phyloP scores from a whole-genome alignment of 1,139 yeast genomes.

The Candida glucosophila region DNA sequence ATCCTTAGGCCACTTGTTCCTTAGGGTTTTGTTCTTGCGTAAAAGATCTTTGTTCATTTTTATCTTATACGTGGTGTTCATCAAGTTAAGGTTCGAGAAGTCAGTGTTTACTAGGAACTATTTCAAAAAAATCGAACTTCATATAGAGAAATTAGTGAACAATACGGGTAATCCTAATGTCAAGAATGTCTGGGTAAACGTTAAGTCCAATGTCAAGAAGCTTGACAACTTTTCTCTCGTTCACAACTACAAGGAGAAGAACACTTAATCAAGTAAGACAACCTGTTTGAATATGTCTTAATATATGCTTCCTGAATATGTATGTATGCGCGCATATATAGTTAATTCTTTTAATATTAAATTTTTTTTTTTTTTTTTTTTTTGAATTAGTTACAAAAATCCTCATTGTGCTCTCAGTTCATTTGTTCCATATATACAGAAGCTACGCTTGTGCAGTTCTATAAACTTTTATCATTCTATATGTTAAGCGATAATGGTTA shows the following conservation, averaged over 20 bases:
- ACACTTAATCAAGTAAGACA: no score
- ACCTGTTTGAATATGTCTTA: no score
- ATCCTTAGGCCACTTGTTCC: constrained; percentile 39
- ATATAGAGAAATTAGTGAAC: constrained; percentile 56
- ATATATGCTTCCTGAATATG: no score
- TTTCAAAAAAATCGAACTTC: constrained; percentile 63
- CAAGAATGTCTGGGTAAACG: constrained; percentile 52
- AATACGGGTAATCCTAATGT: constrained; percentile 53
- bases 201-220: constrained; percentile 40
- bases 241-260: constrained; percentile 16
- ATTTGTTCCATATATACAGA: no score
- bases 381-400: no score
- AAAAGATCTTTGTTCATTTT: constrained; percentile 57
- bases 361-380: no score
- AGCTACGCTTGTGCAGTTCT: no score
- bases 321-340: no score
- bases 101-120: constrained; percentile 67
- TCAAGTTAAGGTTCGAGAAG: constrained; percentile 72
- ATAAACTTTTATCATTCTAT: no score
- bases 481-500: no score
- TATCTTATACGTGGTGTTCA: constrained; percentile 51
- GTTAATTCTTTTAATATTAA: no score
- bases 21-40: constrained; percentile 55
- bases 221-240: constrained; percentile 24
- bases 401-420: no score